These are phyloP conservation scores for Nakazawaea ernobii DNA, from an alignment of 805 yeast species.

Conservation along the genomic window DNA sequence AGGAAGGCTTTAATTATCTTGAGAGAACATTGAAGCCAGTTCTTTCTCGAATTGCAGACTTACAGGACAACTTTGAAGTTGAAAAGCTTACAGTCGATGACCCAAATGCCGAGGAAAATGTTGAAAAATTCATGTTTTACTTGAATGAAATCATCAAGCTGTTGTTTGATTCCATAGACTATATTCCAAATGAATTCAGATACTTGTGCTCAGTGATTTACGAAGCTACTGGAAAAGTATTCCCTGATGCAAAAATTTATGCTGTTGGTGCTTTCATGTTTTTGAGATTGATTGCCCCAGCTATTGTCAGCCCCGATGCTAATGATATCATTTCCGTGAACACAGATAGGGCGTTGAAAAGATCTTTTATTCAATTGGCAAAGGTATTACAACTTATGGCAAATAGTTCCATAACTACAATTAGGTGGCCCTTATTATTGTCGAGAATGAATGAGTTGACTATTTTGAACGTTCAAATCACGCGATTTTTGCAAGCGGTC, in stretches of 20 bases:
- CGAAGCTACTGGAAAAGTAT: constrained; percentile 49
- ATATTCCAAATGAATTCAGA: constrained; percentile 67
- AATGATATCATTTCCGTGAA: constrained; percentile 19
- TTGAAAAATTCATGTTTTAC: constrained; percentile 48
- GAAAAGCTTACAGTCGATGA: constrained; percentile 41
- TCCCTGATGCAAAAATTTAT: constrained; percentile 58
- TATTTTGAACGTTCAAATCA: constrained; percentile 32
- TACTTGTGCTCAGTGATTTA: constrained; percentile 65
- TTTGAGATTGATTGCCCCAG: constrained; percentile 78
- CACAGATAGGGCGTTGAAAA: constrained; percentile 28
- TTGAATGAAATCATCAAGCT: constrained; percentile 51
- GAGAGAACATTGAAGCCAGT: constrained; percentile 47
- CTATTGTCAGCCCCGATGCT: constrained; percentile 81
- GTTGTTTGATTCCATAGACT: constrained; percentile 47
- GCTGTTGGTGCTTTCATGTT: constrained; percentile 88
- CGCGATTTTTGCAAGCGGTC: constrained; percentile 32
- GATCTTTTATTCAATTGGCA: constrained; percentile 74
- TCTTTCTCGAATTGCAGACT: constrained; percentile 43
- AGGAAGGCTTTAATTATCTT: constrained; percentile 60
- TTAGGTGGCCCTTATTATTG: constrained; percentile 58
- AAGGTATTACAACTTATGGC: constrained; percentile 84
- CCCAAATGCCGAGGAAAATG: constrained; percentile 32
- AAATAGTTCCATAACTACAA: constrained; percentile 62
- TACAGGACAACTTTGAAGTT: constrained; percentile 55
- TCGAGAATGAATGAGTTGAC: constrained; percentile 34